Evolutionary conservation across 2,329 filamentous ascomycete genomes (phyloP).

Genomic region (Phaeosphaeria sp.): DNA sequence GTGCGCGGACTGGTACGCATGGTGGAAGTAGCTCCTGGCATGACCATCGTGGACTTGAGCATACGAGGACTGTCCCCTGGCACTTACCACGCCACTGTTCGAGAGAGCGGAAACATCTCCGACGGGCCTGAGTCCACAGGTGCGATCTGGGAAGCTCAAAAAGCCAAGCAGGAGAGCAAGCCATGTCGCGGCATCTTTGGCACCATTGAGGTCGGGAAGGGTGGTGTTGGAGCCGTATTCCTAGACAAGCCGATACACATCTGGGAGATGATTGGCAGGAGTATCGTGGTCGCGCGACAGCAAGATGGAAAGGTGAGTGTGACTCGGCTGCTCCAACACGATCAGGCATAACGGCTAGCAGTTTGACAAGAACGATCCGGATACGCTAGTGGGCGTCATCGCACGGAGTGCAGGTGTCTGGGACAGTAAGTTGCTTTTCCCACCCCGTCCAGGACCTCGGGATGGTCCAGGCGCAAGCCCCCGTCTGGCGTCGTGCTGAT

Average conservation of each 20-base stretch:
- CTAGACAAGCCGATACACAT: constrained; percentile 83
- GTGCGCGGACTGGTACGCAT: constrained; percentile 90
- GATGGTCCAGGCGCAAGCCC: neutral
- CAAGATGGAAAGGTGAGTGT: constrained; percentile 56
- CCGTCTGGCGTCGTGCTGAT: constrained; percentile 2
- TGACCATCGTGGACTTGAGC: constrained; percentile 87
- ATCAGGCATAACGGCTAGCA: constrained; percentile 5
- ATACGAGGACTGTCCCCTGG: constrained; percentile 82
- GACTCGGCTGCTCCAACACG: neutral
- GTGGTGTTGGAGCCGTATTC: constrained; percentile 81
- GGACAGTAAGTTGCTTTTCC: constrained; percentile 63
- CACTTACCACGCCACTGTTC: constrained; percentile 81
- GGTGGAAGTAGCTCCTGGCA: constrained; percentile 82
- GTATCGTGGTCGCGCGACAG: constrained; percentile 82
- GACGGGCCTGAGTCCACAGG: constrained; percentile 83
- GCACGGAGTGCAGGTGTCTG: constrained; percentile 96
- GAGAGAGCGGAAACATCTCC: constrained; percentile 86
- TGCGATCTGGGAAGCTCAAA: constrained; percentile 73
- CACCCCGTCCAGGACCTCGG: no score
- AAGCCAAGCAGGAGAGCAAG: constrained; percentile 54
- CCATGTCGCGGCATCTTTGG: constrained; percentile 71
- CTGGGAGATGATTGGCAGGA: constrained; percentile 95
- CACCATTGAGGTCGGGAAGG: constrained; percentile 74
- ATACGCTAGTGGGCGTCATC: constrained; percentile 91
- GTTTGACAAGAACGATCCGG: constrained; percentile 69